Percentiles rank a stretch among this genome's conserved stretches.
phyloP scores from a whole-genome alignment of 2,329 filamentous ascomycete species.

The Trichoderma sp. region DNA sequence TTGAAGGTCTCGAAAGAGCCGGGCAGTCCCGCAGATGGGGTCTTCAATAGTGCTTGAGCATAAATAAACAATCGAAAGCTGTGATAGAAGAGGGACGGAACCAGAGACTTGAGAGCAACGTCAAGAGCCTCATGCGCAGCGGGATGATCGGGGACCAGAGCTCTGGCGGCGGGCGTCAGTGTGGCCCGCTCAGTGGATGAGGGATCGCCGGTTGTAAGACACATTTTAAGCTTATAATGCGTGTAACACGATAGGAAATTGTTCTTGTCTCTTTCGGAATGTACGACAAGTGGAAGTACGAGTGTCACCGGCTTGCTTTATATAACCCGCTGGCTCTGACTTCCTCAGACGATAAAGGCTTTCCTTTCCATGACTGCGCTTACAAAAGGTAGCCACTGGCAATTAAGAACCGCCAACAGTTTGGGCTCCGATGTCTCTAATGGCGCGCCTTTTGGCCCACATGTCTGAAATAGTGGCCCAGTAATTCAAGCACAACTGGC shows the following conservation, averaged over 20 bases:
- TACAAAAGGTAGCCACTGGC: not conserved
- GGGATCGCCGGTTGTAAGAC: not conserved
- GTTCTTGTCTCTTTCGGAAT: not conserved
- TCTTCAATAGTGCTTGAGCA: conserved; percentile 14
- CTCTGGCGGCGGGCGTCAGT: conserved; percentile 10
- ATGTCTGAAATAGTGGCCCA: not conserved
- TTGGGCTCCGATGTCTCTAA: not conserved
- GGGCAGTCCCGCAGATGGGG: not conserved
- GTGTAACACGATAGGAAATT: too few species aligned
- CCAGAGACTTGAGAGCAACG: conserved; percentile 19
- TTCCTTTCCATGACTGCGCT: not conserved
- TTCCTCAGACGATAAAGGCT: not conserved
- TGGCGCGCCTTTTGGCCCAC: conserved; percentile 20
- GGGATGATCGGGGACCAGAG: conserved; percentile 21
- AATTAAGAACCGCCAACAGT: not conserved
- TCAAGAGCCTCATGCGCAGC: conserved; percentile 21
- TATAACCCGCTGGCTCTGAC: not conserved
- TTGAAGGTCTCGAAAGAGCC: conserved; percentile 10
- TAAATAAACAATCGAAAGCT: conserved; percentile 26
- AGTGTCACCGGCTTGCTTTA: not conserved
- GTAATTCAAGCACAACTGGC: not conserved
- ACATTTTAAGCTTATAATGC: conserved; percentile 10
- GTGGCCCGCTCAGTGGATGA: conserved; percentile 8
- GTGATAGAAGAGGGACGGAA: conserved; percentile 18
- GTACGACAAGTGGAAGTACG: not conserved